Base-by-base conservation (phyloP, 306 rosid species). In the Acacia confusa region DNA sequence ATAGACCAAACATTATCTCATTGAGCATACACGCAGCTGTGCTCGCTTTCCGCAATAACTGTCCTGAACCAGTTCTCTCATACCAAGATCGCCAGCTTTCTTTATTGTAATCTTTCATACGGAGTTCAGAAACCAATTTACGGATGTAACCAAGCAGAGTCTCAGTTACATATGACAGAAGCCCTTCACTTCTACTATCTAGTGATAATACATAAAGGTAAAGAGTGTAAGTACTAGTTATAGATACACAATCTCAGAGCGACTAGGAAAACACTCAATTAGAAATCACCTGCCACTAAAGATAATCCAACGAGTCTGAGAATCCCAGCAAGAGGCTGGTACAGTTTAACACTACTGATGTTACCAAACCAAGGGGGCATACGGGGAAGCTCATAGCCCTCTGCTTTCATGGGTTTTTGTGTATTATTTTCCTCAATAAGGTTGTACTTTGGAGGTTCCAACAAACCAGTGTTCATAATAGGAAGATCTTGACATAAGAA, bases 311-410 rank as follows among this genome's bases (percentile, higher is more conserved):
- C 91, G 75, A 95, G 92, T 80, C 94, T 90, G 79, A 95, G 97
- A 84, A 89, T 92, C 88, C 99, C 86, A 55, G 94, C 88, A 81
- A 95, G 97, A 72, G 92, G 88, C 86, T 90, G 84, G 84, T 95
- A 95, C 64, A 90, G 84, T 71, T 87, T 93, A 41, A 11, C 80
- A 85, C 92, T 89, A 53, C 99, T 97, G 81, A 88, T 82, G 73
- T 84, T 79, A 76, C 81, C 78, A 84, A 93, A 95, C 99, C 99
- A 95, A 79, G 99, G 95, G 86, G 99, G 99, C 97, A 91, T 92
- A 74, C 88, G 92, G 30, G 99, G 97, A 83, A 95, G 92, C 78
- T 86, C 90, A 55, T 84, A 87, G 48, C 71, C 83, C 80, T 81
- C 75, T 74, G 52, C 73, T 72, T 82, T 78, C 65, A 66, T 70